phyloP scores from a whole-genome alignment of 139 green algal species.

The Desmodesmus armatus region DNA sequence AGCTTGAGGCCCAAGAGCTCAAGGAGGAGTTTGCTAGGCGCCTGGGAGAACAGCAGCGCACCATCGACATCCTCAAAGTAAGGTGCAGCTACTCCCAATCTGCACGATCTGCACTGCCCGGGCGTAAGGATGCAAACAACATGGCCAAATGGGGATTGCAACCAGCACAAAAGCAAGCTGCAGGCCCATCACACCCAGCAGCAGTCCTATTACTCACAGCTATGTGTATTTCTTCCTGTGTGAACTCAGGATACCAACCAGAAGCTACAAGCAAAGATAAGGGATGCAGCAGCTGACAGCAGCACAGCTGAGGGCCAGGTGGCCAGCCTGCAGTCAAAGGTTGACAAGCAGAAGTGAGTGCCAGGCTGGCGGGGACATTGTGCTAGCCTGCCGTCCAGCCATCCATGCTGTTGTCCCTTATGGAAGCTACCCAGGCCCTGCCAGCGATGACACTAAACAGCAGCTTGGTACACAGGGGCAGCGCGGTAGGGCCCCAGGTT shows the following conservation, averaged over 20 bases:
- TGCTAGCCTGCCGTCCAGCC: no score
- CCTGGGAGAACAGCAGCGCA: slow-evolving; percentile 60
- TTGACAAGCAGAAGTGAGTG: slow-evolving; percentile 62
- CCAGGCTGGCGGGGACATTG: not conserved
- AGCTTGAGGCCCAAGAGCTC: slow-evolving; percentile 82
- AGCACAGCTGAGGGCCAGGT: slow-evolving; percentile 56
- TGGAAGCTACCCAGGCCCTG: no score
- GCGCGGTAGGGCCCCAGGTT: no score
- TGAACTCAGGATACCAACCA: slow-evolving; percentile 51
- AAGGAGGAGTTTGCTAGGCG: slow-evolving; percentile 87
- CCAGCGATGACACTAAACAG: no score
- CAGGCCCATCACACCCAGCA: not conserved
- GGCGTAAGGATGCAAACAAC: no score
- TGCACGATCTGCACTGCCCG: no score
- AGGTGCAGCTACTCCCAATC: not conserved
- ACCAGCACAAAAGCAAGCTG: no score
- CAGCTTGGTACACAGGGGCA: no score
- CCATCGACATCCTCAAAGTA: slow-evolving; percentile 25
- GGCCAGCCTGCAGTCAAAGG: slow-evolving; percentile 56
- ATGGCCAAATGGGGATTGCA: no score
- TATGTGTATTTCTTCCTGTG: not conserved
- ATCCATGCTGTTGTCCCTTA: no score
- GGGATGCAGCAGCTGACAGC: slow-evolving; percentile 44
- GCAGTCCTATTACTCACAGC: not conserved
- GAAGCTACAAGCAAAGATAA: slow-evolving; percentile 28